Evolutionary conservation across 768 basidiomycete species (phyloP).

Genomic region (Boletales sp.): DNA sequence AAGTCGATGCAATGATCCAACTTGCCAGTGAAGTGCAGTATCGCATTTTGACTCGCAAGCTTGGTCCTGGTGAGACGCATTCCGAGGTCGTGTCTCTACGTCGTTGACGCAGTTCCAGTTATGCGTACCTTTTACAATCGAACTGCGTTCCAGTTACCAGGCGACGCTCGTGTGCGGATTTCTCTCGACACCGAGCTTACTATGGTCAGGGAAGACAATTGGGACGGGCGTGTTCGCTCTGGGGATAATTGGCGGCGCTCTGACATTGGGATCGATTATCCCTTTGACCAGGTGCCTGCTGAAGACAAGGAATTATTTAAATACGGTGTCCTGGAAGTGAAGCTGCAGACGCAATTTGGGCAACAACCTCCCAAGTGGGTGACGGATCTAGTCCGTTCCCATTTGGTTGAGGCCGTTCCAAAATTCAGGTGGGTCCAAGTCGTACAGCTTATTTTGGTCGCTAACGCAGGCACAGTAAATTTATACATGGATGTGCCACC

Average conservation of each 20-base stretch:
- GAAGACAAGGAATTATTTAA: constrained; percentile 95
- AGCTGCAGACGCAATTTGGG: constrained; percentile 93
- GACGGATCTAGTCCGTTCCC: constrained; percentile 89
- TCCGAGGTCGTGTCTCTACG: background rate
- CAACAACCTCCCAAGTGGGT: constrained; percentile 98
- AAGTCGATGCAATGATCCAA: constrained; percentile 92
- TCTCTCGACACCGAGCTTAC: constrained; percentile 96
- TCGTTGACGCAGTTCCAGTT: constrained; percentile 43
- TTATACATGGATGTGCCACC: constrained; percentile 95
- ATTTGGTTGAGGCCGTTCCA: constrained; percentile 95
- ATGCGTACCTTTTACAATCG: constrained; percentile 98
- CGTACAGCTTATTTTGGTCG: background rate
- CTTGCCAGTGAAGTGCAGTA: constrained; percentile 98
- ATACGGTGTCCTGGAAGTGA: constrained; percentile 96
- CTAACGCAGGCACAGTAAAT: constrained; percentile 55
- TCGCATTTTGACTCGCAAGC: constrained; percentile 72
- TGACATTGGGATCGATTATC: constrained; percentile 90
- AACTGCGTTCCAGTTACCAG: constrained; percentile 97
- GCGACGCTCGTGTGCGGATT: constrained; percentile 97
- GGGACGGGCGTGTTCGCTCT: constrained; percentile 78
- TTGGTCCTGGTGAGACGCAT: constrained; percentile 66
- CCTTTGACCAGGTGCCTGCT: constrained; percentile 69
- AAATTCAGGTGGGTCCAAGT: constrained; percentile 74
- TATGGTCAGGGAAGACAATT: constrained; percentile 94
- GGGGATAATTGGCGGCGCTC: constrained; percentile 91